phyloP scores from a whole-genome alignment of 1,284 basidiomycete species.

The Marasmius fiardii region DNA sequence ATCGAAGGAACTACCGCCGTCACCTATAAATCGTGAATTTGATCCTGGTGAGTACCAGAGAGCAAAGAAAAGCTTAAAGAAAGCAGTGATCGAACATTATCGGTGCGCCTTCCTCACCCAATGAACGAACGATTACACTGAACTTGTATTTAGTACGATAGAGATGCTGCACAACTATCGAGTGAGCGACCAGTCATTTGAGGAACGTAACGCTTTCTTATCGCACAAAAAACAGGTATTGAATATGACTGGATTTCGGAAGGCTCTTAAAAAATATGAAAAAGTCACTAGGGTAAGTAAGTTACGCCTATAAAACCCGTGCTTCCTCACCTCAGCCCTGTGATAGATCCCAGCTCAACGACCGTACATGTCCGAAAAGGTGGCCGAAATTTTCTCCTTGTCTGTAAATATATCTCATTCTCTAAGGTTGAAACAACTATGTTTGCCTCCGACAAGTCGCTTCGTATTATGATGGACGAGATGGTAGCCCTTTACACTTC shows the following conservation, averaged over 20 bases:
- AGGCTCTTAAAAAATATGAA: constrained; percentile 92
- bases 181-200: constrained; percentile 40
- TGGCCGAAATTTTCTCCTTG: constrained; percentile 22
- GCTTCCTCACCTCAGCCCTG: neutral
- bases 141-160: constrained; percentile 44
- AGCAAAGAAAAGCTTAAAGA: constrained; percentile 81
- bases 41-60: constrained; percentile 80
- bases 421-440: constrained; percentile 59
- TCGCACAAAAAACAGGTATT: constrained; percentile 52
- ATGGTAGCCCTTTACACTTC: constrained; percentile 73
- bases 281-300: constrained; percentile 73
- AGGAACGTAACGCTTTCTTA: neutral
- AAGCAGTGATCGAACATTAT: constrained; percentile 85
- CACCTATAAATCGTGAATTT: constrained; percentile 4
- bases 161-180: constrained; percentile 87
- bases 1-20: neutral
- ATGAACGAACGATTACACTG: neutral
- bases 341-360: constrained; percentile 57
- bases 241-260: constrained; percentile 88
- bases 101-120: constrained; percentile 39
- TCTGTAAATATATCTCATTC: neutral
- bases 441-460: constrained; percentile 57
- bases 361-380: constrained; percentile 76
- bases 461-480: constrained; percentile 69
- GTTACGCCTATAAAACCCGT: neutral